phyloP scores from a whole-genome alignment of 2,329 filamentous ascomycete genomes.

The Tolypocladium guangdongense region DNA sequence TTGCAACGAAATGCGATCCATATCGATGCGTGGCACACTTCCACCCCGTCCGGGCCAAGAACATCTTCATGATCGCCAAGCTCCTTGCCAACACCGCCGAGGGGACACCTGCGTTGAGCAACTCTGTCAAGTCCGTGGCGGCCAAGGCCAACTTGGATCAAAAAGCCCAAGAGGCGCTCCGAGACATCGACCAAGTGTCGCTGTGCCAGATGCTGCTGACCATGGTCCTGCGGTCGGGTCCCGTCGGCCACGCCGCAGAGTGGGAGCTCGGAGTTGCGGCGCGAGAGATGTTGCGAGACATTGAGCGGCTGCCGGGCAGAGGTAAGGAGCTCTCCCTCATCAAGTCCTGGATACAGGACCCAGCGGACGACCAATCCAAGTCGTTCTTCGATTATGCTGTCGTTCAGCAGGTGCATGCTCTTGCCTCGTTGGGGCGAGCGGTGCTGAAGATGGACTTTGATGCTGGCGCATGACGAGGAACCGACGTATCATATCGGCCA shows the following conservation, averaged over 20 bases:
- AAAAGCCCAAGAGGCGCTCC: conserved; percentile 19
- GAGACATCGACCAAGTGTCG: conserved; percentile 38
- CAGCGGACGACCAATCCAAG: conserved; percentile 24
- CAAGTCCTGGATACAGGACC: conserved; percentile 30
- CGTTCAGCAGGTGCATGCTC: conserved; percentile 32
- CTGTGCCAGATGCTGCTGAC: conserved; percentile 42
- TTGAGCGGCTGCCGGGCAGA: conserved; percentile 34
- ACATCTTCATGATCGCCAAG: conserved; percentile 39
- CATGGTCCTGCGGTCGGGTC: conserved; percentile 32
- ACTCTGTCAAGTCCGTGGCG: conserved; percentile 14
- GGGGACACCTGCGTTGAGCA: conserved; percentile 18
- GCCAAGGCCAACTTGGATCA: conserved; percentile 10
- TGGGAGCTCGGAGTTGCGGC: conserved; percentile 36
- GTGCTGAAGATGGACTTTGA: conserved; percentile 31
- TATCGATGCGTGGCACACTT: conserved; percentile 40
- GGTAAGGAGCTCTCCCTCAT: conserved; percentile 33
- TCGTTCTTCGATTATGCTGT: conserved; percentile 40
- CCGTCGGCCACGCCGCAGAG: conserved; percentile 29
- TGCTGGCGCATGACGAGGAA: neutral
- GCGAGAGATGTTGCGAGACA: conserved; percentile 35
- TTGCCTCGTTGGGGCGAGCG: conserved; percentile 34
- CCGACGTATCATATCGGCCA: neutral
- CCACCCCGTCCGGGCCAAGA: conserved; percentile 37
- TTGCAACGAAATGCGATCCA: conserved; percentile 36
- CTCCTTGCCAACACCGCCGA: conserved; percentile 39